Percentiles rank a stretch among this genome's conserved stretches.
phyloP scores from a whole-genome alignment of 257 asterid genomes.

The Jaltomata sinuosa region DNA sequence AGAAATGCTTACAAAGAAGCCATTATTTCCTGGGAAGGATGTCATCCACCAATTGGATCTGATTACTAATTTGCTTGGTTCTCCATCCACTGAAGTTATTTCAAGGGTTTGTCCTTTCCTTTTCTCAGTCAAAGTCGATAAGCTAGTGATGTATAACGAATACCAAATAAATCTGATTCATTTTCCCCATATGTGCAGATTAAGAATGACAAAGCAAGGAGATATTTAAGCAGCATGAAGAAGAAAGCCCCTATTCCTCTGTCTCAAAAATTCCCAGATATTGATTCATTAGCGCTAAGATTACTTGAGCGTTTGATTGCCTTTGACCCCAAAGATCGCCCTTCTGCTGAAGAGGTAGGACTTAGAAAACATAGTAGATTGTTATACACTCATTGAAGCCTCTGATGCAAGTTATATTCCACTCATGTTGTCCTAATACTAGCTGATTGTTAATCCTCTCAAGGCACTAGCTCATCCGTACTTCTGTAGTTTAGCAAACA shows the following conservation, averaged over 20 bases:
- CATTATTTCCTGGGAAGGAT: slow-evolving; percentile 80
- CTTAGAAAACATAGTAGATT: neutral
- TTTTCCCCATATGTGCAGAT: slow-evolving; percentile 35
- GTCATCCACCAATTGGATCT: slow-evolving; percentile 87
- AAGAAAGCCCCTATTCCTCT: slow-evolving; percentile 62
- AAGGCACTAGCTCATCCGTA: slow-evolving; percentile 88
- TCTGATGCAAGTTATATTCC: neutral
- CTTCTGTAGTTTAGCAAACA: slow-evolving; percentile 63
- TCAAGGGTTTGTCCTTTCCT: slow-evolving; percentile 56
- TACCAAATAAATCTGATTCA: neutral
- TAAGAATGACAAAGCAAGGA: slow-evolving; percentile 85
- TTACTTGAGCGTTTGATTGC: slow-evolving; percentile 75
- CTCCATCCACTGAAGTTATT: slow-evolving; percentile 73
- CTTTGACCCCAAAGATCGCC: slow-evolving; percentile 92
- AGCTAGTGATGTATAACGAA: neutral
- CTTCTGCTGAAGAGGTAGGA: slow-evolving; percentile 78
- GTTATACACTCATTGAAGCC: neutral
- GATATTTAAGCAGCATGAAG: slow-evolving; percentile 75
- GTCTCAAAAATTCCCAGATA: slow-evolving; percentile 59
- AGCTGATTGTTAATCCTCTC: slow-evolving; percentile 7
- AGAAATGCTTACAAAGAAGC: slow-evolving; percentile 74
- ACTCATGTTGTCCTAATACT: slow-evolving; percentile 1
- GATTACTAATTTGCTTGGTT: slow-evolving; percentile 81
- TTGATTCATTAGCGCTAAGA: slow-evolving; percentile 83
- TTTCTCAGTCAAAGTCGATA: neutral